These are phyloP conservation scores for Cryptomeria japonica DNA, from an alignment of 75 land plant species.

Conservation along the genomic window DNA sequence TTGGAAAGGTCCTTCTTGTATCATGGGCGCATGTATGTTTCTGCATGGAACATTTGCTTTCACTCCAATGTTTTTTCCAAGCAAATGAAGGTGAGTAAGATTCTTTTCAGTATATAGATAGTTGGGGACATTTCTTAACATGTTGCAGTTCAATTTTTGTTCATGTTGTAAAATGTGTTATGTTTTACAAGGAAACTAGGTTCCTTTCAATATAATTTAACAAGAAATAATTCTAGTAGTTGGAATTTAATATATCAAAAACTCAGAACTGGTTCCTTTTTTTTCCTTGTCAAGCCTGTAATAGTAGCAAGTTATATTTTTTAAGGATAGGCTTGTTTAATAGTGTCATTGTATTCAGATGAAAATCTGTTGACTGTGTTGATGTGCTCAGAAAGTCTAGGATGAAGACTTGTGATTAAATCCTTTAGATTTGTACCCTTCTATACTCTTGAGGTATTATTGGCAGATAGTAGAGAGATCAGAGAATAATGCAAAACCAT, in stretches of 20 bases:
- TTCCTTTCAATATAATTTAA: background rate
- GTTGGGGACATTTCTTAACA: background rate
- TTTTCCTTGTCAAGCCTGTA: background rate
- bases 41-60: slow-evolving; percentile 97
- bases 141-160: background rate
- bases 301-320: background rate
- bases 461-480: background rate
- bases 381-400: background rate
- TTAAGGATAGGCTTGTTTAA: background rate
- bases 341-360: background rate
- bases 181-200: background rate
- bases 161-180: background rate
- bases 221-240: background rate
- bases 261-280: background rate
- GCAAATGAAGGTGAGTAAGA: slow-evolving; percentile 86
- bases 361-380: background rate
- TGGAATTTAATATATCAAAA: background rate
- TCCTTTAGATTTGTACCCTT: background rate
- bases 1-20: slow-evolving; percentile 97
- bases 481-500: background rate
- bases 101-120: background rate
- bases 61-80: slow-evolving; percentile 99
- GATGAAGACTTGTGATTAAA: background rate
- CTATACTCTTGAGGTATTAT: background rate
- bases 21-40: slow-evolving; percentile 99